phyloP scores from a whole-genome alignment of 441 rosid species.

The Kokia cookei region DNA sequence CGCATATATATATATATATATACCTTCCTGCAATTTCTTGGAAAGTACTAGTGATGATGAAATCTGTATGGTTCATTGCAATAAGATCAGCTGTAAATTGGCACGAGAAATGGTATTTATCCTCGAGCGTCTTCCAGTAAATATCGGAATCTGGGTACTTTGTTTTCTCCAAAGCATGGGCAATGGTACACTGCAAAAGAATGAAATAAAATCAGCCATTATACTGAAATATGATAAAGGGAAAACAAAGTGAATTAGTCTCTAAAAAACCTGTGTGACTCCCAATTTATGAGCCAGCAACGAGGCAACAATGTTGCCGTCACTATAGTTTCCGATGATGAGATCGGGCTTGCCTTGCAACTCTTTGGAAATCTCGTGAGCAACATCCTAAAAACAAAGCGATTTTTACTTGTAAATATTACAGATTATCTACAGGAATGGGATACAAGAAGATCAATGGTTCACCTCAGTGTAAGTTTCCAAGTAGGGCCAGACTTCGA shows the following conservation, averaged over 20 bases:
- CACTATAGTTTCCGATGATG: constrained; percentile 94
- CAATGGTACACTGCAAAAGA: constrained; percentile 70
- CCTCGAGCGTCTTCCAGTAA: constrained; percentile 92
- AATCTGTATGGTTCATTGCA: constrained; percentile 95
- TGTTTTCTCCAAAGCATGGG: constrained; percentile 95
- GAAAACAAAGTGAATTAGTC: neutral
- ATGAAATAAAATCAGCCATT: neutral
- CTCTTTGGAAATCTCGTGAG: constrained; percentile 75
- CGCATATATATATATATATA: too few relatives aligned
- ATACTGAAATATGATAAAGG: neutral
- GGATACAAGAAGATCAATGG: neutral
- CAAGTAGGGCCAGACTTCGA: constrained; percentile 97
- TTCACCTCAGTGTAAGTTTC: constrained; percentile 90
- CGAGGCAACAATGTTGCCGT: constrained; percentile 93
- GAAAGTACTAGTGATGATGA: constrained; percentile 95
- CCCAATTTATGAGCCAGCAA: constrained; percentile 83
- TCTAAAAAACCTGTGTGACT: constrained; percentile 70
- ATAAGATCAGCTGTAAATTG: constrained; percentile 92
- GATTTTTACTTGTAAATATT: neutral
- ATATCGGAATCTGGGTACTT: constrained; percentile 93
- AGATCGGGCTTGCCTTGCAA: constrained; percentile 90
- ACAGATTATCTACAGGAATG: neutral
- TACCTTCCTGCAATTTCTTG: constrained; percentile 99
- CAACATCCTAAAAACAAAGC: constrained; percentile 60
- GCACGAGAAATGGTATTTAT: constrained; percentile 92